Evolutionary conservation across 371 early-diverging fungal genomes (phyloP).

Genomic region (Mucor plumbeus): DNA sequence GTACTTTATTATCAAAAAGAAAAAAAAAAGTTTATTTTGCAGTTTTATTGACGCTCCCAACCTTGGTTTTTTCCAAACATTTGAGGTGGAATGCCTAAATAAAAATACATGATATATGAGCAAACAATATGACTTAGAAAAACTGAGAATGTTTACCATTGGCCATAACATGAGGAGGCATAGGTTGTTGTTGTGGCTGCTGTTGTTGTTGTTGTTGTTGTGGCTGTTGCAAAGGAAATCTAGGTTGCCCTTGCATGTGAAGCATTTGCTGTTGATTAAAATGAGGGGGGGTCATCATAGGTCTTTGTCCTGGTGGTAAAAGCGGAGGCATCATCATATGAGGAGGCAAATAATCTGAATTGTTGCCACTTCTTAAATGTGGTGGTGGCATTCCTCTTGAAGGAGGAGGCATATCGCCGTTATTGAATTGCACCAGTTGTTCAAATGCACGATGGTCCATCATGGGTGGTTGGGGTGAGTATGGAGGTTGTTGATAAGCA

Average conservation of each 20-base stretch:
- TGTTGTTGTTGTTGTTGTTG: constrained; percentile 14
- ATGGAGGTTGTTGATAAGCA: constrained; percentile 15
- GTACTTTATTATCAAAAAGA: neutral
- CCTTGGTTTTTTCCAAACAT: constrained; percentile 44
- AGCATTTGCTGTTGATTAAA: constrained; percentile 30
- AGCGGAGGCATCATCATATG: constrained; percentile 35
- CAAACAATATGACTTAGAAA: neutral
- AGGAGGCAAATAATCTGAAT: constrained; percentile 35
- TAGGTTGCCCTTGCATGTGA: constrained; percentile 18
- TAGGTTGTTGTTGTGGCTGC: constrained; percentile 32
- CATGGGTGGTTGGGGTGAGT: constrained; percentile 27
- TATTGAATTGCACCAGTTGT: constrained; percentile 19
- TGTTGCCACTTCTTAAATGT: constrained; percentile 13
- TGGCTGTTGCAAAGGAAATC: constrained; percentile 27
- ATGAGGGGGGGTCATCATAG: constrained; percentile 40
- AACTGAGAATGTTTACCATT: constrained; percentile 30
- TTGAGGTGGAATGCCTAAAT: constrained; percentile 41
- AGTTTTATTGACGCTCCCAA: constrained; percentile 43
- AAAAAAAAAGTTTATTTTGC: neutral
- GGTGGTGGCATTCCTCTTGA: constrained; percentile 18
- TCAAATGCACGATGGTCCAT: constrained; percentile 30
- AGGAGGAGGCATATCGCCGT: constrained; percentile 8
- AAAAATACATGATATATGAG: neutral
- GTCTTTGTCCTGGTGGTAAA: constrained; percentile 31
- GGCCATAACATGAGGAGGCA: constrained; percentile 43